Evolutionary conservation across 1,284 basidiomycete species (phyloP).

Genomic region (Ceratobasidium sp.): DNA sequence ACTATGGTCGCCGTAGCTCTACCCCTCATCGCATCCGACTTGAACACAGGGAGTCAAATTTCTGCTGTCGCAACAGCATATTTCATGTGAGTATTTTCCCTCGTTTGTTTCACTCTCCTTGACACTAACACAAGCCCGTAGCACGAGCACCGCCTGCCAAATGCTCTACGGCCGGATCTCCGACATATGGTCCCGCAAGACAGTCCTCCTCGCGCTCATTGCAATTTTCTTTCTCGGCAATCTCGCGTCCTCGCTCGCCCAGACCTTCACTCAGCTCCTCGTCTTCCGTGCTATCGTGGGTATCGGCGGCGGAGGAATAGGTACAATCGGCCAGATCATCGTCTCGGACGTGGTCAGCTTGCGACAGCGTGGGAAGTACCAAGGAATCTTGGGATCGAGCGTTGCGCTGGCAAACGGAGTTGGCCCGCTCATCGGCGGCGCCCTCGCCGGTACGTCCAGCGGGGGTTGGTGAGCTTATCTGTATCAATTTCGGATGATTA

Average conservation of each 20-base stretch:
- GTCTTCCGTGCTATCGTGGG: constrained; percentile 61
- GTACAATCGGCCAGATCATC: constrained; percentile 55
- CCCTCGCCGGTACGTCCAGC: constrained; percentile 45
- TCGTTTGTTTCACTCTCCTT: background rate
- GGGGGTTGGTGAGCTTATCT: constrained; percentile 52
- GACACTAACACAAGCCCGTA: background rate
- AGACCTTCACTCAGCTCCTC: constrained; percentile 63
- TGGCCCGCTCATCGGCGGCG: constrained; percentile 47
- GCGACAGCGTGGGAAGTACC: constrained; percentile 51
- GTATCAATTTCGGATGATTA: background rate
- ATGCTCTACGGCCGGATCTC: constrained; percentile 61
- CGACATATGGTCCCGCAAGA: constrained; percentile 63
- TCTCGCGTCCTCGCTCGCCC: constrained; percentile 52
- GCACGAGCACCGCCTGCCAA: constrained; percentile 57
- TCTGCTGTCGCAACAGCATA: constrained; percentile 58
- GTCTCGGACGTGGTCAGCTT: constrained; percentile 53
- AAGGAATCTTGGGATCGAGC: constrained; percentile 44
- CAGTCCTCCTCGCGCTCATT: constrained; percentile 57
- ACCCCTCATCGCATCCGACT: constrained; percentile 59
- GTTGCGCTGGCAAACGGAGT: constrained; percentile 44
- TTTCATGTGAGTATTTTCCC: constrained; percentile 49
- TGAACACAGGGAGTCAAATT: constrained; percentile 57
- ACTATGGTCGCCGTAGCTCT: constrained; percentile 59
- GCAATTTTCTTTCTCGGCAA: constrained; percentile 58
- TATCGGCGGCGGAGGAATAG: constrained; percentile 56